These are phyloP conservation scores for Pichia nakasei DNA, from an alignment of 805 yeast genomes.

Conservation along the genomic window DNA sequence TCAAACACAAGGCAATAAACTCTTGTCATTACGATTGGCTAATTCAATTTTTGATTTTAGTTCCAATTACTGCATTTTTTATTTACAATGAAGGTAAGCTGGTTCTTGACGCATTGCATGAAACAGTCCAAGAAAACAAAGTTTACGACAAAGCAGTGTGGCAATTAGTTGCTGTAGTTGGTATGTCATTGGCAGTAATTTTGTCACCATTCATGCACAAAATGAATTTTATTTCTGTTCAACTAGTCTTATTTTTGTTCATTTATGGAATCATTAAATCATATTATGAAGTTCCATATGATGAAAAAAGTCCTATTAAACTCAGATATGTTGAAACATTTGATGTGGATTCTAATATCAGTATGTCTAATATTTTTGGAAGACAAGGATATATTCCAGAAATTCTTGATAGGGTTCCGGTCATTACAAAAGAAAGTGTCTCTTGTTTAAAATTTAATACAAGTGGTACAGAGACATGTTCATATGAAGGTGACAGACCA, in stretches of 20 bases:
- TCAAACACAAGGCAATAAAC: constrained; percentile 26
- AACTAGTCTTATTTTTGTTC: constrained; percentile 33
- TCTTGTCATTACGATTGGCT: constrained; percentile 74
- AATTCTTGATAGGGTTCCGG: constrained; percentile 55
- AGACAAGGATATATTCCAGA: constrained; percentile 39
- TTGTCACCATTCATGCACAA: constrained; percentile 63
- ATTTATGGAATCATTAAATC: constrained; percentile 32
- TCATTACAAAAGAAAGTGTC: constrained; percentile 25
- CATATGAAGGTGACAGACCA: constrained; percentile 42
- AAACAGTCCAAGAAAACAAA: constrained; percentile 62
- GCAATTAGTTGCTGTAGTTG: constrained; percentile 25
- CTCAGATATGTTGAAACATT: constrained; percentile 59
- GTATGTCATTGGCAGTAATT: constrained; percentile 38
- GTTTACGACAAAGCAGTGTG: constrained; percentile 33
- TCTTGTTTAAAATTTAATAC: constrained; percentile 29
- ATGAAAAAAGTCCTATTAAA: constrained; percentile 56
- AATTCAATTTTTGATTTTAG: constrained; percentile 57
- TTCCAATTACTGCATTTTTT: constrained; percentile 53
- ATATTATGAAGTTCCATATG: constrained; percentile 47
- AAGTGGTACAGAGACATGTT: constrained; percentile 43
- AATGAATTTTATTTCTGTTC: constrained; percentile 44
- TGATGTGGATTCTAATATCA: constrained; percentile 29
- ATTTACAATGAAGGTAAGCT: constrained; percentile 48
- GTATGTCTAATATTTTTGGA: constrained; percentile 27
- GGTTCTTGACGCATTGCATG: constrained; percentile 54